Evolutionary conservation across 2,329 filamentous ascomycete genomes (phyloP).

Genomic region (Lithohypha guttulata): DNA sequence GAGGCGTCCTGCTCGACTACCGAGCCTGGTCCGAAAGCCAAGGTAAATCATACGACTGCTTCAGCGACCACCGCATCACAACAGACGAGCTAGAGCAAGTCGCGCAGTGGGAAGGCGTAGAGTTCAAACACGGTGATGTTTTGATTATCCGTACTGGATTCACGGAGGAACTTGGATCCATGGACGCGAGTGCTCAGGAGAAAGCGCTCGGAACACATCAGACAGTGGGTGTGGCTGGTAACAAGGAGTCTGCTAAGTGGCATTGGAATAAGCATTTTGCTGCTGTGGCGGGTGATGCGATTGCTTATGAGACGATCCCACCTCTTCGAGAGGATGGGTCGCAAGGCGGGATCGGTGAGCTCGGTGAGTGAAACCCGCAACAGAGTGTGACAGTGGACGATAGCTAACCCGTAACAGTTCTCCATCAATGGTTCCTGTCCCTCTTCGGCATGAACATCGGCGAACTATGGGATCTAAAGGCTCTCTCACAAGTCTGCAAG

Average conservation of each 20-base stretch:
- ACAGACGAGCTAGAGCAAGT: constrained; percentile 44
- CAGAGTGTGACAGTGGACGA: not conserved
- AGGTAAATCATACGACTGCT: constrained; percentile 45
- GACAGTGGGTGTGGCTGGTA: constrained; percentile 37
- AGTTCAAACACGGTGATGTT: constrained; percentile 52
- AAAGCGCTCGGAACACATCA: constrained; percentile 30
- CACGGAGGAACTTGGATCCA: constrained; percentile 44
- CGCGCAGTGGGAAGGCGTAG: constrained; percentile 34
- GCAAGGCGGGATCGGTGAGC: constrained; percentile 12
- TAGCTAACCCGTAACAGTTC: constrained; percentile 14
- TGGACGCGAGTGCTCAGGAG: constrained; percentile 24
- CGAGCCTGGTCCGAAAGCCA: constrained; percentile 39
- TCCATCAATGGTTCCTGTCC: constrained; percentile 33
- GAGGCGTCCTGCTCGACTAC: constrained; percentile 35
- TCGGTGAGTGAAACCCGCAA: constrained; percentile 9
- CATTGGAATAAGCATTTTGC: constrained; percentile 59
- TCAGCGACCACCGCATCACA: constrained; percentile 50
- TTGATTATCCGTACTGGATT: constrained; percentile 55
- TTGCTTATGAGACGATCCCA: constrained; percentile 54
- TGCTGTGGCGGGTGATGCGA: constrained; percentile 52
- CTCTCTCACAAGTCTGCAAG: constrained; percentile 27
- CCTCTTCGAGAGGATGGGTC: constrained; percentile 24
- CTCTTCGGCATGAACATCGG: constrained; percentile 37
- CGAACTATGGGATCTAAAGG: constrained; percentile 37
- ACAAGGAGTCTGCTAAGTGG: constrained; percentile 51